These are phyloP conservation scores for Candida silvicultrix DNA, from an alignment of 805 yeast species.

Conservation along the genomic window DNA sequence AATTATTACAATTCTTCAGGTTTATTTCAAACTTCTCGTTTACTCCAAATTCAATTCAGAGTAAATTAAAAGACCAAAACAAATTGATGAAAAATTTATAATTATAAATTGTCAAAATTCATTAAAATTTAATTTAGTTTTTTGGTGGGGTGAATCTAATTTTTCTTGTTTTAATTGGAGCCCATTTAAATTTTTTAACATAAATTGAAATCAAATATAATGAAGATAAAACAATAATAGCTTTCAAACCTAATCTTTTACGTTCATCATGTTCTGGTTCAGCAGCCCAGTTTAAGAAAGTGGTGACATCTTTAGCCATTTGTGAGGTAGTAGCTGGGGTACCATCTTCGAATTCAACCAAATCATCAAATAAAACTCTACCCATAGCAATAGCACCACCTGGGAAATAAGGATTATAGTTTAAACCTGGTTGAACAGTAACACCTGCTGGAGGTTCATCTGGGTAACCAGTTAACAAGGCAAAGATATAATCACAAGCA, in stretches of 20 bases:
- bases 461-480: slow-evolving; percentile 96
- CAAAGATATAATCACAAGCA: slow-evolving; percentile 90
- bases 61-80: slow-evolving; percentile 5
- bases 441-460: slow-evolving; percentile 99
- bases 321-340: slow-evolving; percentile 98
- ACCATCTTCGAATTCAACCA: slow-evolving; percentile 98
- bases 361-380: slow-evolving; percentile 93
- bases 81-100: not conserved
- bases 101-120: not conserved
- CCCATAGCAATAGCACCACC: slow-evolving; percentile 99
- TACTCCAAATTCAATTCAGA: not conserved
- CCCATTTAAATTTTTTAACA: slow-evolving; percentile 98
- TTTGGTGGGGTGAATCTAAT: slow-evolving; percentile 89
- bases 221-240: slow-evolving; percentile 70
- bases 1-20: too few species aligned
- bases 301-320: slow-evolving; percentile 97
- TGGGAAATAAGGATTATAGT: slow-evolving; percentile 99
- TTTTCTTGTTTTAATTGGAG: slow-evolving; percentile 92
- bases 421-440: slow-evolving; percentile 83
- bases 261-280: slow-evolving; percentile 99
- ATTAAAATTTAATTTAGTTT: slow-evolving; percentile 31
- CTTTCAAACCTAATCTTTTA: slow-evolving; percentile 94
- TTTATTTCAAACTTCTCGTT: too few species aligned
- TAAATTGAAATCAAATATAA: slow-evolving; percentile 79
- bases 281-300: slow-evolving; percentile 96